Percentiles rank a stretch among this genome's conserved stretches.
Conservation (phyloP, 768 basidiomycete species). For the Tricholoma saponaceum region DNA sequence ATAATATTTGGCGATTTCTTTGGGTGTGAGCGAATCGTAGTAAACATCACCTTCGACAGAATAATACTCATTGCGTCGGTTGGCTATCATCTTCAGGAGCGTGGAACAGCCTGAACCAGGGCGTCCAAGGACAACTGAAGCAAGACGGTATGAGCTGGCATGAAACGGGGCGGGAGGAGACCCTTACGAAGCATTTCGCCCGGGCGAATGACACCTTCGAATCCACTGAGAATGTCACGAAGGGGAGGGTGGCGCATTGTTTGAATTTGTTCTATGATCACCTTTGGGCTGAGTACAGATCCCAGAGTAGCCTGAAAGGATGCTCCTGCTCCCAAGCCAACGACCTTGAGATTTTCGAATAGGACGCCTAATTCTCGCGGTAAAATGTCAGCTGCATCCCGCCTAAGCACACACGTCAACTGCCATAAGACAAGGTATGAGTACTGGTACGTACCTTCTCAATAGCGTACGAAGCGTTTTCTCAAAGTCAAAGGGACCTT, state of each 20-base stretch:
- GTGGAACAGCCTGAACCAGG: constrained; percentile 86
- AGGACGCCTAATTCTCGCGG: constrained; percentile 48
- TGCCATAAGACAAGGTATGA: neutral
- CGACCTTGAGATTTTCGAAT: constrained; percentile 55
- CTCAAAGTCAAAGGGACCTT: constrained; percentile 33
- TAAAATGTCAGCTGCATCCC: constrained; percentile 27
- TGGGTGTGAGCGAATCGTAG: constrained; percentile 72
- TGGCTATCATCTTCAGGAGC: constrained; percentile 77
- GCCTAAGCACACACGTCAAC: constrained; percentile 8
- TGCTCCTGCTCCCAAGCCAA: constrained; percentile 53
- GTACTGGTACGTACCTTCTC: constrained; percentile 22
- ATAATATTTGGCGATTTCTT: constrained; percentile 58
- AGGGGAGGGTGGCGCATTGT: constrained; percentile 55
- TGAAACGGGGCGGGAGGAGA: neutral
- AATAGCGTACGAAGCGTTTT: constrained; percentile 26
- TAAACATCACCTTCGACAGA: constrained; percentile 63
- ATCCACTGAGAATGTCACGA: constrained; percentile 56
- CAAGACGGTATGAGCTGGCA: neutral
- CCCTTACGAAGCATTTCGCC: constrained; percentile 77
- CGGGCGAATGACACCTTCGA: constrained; percentile 61
- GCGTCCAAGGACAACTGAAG: constrained; percentile 74
- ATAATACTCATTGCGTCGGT: constrained; percentile 67
- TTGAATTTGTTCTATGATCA: constrained; percentile 39
- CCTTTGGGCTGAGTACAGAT: constrained; percentile 53
- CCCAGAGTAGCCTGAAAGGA: constrained; percentile 57